Evolutionary conservation across 768 basidiomycete genomes (phyloP).

Genomic region (Tephrocybe sp.): DNA sequence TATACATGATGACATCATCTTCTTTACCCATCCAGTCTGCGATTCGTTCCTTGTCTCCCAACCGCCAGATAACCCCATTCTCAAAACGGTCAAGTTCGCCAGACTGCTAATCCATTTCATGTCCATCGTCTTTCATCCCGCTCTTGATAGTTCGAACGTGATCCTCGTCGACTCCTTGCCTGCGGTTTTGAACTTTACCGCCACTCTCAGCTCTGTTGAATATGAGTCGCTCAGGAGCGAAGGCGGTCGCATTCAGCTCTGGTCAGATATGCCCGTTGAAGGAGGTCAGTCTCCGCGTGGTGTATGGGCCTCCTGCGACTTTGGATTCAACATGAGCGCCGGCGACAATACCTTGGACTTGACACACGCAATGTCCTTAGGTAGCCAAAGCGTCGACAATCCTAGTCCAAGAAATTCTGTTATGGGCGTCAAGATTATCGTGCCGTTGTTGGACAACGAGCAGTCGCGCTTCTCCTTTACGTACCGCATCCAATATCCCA

Average conservation of each 20-base stretch:
- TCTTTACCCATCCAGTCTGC: not conserved
- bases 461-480: constrained; percentile 38
- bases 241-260: constrained; percentile 39
- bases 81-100: not conserved
- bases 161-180: constrained; percentile 20
- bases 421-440: constrained; percentile 16
- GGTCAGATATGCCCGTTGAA: constrained; percentile 36
- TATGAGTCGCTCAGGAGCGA: constrained; percentile 29
- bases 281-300: constrained; percentile 15
- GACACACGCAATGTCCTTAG: not conserved
- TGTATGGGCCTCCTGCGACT: constrained; percentile 36
- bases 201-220: constrained; percentile 27
- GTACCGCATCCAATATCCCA: constrained; percentile 46
- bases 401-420: not conserved
- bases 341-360: not conserved
- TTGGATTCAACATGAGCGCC: constrained; percentile 16
- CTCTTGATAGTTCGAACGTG: constrained; percentile 32
- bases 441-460: constrained; percentile 6
- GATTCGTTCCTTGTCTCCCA: not conserved
- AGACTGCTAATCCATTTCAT: constrained; percentile 25
- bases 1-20: constrained; percentile 11
- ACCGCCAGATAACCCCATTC: constrained; percentile 2
- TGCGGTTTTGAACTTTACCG: constrained; percentile 35
- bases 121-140: constrained; percentile 38
- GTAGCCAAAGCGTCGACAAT: not conserved